Conservation (phyloP, 164 flowering plant genomes). For the Akebia trifoliata region DNA sequence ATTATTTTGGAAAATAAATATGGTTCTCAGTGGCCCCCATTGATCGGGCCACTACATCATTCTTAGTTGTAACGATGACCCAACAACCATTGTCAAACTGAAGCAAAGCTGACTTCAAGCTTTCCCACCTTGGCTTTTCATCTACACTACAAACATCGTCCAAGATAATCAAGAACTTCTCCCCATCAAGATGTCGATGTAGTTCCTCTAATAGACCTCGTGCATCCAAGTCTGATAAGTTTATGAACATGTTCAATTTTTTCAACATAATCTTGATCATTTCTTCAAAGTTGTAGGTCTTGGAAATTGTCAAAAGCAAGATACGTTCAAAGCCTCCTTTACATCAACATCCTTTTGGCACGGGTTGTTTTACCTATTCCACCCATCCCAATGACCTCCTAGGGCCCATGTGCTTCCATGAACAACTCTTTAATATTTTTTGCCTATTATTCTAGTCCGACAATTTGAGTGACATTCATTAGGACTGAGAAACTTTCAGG, state of each 20-base stretch:
- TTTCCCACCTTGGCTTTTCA: too few species aligned
- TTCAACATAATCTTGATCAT: background rate
- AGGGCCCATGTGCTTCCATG: background rate
- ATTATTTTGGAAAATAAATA: too few species aligned
- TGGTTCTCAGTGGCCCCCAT: too few species aligned
- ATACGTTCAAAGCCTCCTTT: background rate
- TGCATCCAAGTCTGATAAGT: background rate
- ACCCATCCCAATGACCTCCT: background rate
- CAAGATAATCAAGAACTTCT: too few species aligned
- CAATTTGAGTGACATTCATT: background rate
- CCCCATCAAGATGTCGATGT: too few species aligned
- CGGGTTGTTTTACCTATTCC: background rate
- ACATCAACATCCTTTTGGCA: background rate
- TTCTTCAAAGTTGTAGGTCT: background rate
- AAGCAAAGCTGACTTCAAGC: too few species aligned
- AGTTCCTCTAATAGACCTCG: too few species aligned
- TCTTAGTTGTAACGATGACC: too few species aligned
- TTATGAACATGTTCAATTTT: too few species aligned
- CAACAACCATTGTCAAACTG: too few species aligned
- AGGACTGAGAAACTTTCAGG: background rate
- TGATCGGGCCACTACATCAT: too few species aligned
- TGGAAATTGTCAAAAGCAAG: background rate
- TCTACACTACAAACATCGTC: too few species aligned
- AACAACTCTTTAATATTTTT: background rate
- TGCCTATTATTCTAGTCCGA: background rate